Base-by-base conservation (phyloP, 176 grass and related monocot genomes). In the Poa annua region DNA sequence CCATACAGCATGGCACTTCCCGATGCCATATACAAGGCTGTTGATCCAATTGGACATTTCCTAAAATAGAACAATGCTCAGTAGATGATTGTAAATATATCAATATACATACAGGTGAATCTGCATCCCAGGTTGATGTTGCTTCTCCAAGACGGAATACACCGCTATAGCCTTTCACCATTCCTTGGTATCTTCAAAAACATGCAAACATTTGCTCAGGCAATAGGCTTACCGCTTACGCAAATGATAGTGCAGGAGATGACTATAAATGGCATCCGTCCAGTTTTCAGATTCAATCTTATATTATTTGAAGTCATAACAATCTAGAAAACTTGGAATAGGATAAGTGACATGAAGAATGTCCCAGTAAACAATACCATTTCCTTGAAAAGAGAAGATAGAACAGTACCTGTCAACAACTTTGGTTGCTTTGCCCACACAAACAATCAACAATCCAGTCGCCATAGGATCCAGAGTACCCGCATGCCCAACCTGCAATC, bases 61-160 rank as follows among this genome's bases (percentile, higher is more conserved):
- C 52, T 3, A 45, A 6, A 85, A 65, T 35, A 65, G 6, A 78
- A 66, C 3, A 54, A 61, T 81, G 35, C 22, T 62, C 6, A 19
- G 55, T 5, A 66, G 1, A 47, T 5, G 21, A 52, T n/a, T 44
- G 7, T 21, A 49, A 51, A 47, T 55, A 70, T 70, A 36, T 21
- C 47, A 81, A 54, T 71, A 49, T 80, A 82, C 84, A 62, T 90
- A 98, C 96, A 3, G 92, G 88, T 83, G 96, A 98, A 91, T 98
- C 96, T 83, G 96, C 92, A 91, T 98, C 96, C 96, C 96, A 98
- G 25, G 96, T 98, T 84, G 96, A 98, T 91, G 96, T 98, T 45
- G 96, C 96, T 86, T 98, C 96, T 74, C 96, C 96, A 32, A 95
- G 86, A 33, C 96, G 86, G 39, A 98, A 98, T 87, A 93, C 68